Percentiles rank a stretch among this genome's conserved stretches.
phyloP scores from a whole-genome alignment of 495 filamentous ascomycete species.

The Aspergillus hancockii region DNA sequence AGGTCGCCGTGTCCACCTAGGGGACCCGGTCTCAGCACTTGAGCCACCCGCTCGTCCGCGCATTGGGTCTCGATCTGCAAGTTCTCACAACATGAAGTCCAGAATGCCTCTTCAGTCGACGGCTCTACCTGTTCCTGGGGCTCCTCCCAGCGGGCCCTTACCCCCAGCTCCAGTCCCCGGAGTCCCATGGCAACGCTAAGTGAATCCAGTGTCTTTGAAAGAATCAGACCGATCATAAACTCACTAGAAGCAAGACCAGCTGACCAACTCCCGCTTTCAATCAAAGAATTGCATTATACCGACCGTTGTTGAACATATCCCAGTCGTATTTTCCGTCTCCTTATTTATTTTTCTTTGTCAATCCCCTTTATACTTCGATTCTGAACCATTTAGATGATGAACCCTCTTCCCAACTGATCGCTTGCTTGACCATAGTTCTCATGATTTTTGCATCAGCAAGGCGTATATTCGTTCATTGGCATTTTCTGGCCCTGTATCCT shows the following conservation, averaged over 20 bases:
- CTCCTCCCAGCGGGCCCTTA: slow-evolving; percentile 42
- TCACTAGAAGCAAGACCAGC: not conserved
- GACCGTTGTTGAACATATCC: not conserved
- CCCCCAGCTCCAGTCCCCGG: slow-evolving; percentile 41
- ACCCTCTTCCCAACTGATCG: slow-evolving; percentile 4
- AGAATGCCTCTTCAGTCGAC: slow-evolving; percentile 39
- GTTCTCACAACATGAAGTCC: slow-evolving; percentile 39
- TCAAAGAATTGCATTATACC: not conserved
- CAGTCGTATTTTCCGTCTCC: slow-evolving; percentile 1
- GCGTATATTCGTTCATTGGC: slow-evolving; percentile 20
- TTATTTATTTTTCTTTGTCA: not conserved
- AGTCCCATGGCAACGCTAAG: slow-evolving; percentile 37
- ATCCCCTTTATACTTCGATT: not conserved
- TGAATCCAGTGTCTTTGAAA: slow-evolving; percentile 9
- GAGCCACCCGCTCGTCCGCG: slow-evolving; percentile 36
- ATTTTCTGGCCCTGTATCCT: slow-evolving; percentile 1
- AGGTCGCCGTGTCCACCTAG: slow-evolving; percentile 37
- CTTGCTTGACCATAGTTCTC: slow-evolving; percentile 18
- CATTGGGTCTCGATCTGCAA: slow-evolving; percentile 39
- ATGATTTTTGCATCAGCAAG: slow-evolving; percentile 23
- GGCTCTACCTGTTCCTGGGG: slow-evolving; percentile 44
- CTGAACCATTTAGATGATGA: slow-evolving; percentile 1
- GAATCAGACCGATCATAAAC: not conserved
- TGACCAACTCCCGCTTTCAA: not conserved
- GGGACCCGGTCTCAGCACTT: slow-evolving; percentile 41